phyloP scores from a whole-genome alignment of 371 early-diverging fungal species.

The Mucor saturninus region DNA sequence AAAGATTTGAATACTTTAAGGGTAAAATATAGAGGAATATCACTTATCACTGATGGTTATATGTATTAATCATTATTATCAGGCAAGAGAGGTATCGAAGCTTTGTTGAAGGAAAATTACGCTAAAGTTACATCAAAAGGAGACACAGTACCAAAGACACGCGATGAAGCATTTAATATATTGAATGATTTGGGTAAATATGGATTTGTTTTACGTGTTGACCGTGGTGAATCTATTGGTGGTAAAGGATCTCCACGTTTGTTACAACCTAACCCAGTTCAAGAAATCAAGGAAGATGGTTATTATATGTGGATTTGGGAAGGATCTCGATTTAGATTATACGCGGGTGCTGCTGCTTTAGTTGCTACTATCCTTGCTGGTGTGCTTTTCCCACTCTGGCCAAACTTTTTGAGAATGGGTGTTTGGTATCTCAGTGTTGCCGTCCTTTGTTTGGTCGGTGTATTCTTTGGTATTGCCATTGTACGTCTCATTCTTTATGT shows the following conservation, averaged over 20 bases:
- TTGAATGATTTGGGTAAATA: slow-evolving; percentile 70
- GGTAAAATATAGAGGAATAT: slow-evolving; percentile 49
- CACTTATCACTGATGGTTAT: not conserved
- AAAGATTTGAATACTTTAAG: slow-evolving; percentile 91
- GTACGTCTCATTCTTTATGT: slow-evolving; percentile 91
- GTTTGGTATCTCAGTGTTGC: slow-evolving; percentile 93
- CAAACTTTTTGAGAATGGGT: slow-evolving; percentile 78
- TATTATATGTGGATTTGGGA: slow-evolving; percentile 98
- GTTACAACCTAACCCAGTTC: slow-evolving; percentile 67
- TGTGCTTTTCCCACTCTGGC: slow-evolving; percentile 99
- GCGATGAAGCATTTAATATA: slow-evolving; percentile 71
- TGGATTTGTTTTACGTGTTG: slow-evolving; percentile 77
- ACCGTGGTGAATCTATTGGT: slow-evolving; percentile 64
- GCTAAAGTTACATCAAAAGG: slow-evolving; percentile 56
- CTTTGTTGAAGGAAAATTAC: slow-evolving; percentile 75
- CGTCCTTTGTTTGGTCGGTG: slow-evolving; percentile 85
- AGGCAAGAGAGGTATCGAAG: slow-evolving; percentile 76
- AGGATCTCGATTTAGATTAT: slow-evolving; percentile 78
- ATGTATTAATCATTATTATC: not conserved
- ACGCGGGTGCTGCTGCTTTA: slow-evolving; percentile 78
- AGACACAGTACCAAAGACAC: slow-evolving; percentile 56
- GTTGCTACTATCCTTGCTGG: slow-evolving; percentile 84
- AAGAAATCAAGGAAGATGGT: slow-evolving; percentile 79
- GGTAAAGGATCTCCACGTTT: slow-evolving; percentile 54
- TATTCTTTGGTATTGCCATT: slow-evolving; percentile 90